Evolutionary conservation across 768 basidiomycete species (phyloP).

Genomic region (Austroboletus eburneus): DNA sequence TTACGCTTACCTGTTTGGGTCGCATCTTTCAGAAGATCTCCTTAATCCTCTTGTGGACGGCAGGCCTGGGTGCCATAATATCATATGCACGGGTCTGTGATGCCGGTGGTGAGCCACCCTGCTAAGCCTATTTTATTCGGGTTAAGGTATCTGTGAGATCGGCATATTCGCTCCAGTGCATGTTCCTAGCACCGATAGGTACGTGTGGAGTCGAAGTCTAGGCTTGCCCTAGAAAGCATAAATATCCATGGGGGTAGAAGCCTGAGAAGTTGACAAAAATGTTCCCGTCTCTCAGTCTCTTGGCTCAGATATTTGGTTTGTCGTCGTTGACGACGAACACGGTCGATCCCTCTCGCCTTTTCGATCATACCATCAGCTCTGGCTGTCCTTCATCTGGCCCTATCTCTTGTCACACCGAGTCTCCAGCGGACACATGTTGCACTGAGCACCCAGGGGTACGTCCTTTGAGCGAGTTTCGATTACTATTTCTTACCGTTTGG

Average conservation of each 20-base stretch:
- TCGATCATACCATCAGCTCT: conserved; percentile 39
- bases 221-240: not conserved
- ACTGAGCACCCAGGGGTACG: conserved; percentile 64
- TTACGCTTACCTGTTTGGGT: not conserved
- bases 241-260: conserved; percentile 3
- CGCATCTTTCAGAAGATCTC: not conserved
- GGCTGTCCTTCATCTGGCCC: conserved; percentile 48
- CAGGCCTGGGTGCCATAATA: too few species aligned
- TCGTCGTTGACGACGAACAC: conserved; percentile 18
- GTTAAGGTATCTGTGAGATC: too few species aligned
- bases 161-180: too few species aligned
- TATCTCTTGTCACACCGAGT: conserved; percentile 52
- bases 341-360: conserved; percentile 23
- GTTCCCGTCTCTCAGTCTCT: conserved; percentile 17
- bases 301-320: conserved; percentile 19
- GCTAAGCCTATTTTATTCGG: too few species aligned
- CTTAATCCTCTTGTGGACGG: too few species aligned
- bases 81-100: not conserved
- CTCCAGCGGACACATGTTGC: conserved; percentile 53
- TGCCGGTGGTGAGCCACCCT: too few species aligned
- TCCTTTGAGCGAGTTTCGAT: not conserved
- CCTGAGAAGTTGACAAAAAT: conserved; percentile 5
- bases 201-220: not conserved
- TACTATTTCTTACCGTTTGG: not conserved
- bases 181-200: too few species aligned